Conservation (phyloP, 495 filamentous ascomycete genomes). For the Podospora fimiseda region DNA sequence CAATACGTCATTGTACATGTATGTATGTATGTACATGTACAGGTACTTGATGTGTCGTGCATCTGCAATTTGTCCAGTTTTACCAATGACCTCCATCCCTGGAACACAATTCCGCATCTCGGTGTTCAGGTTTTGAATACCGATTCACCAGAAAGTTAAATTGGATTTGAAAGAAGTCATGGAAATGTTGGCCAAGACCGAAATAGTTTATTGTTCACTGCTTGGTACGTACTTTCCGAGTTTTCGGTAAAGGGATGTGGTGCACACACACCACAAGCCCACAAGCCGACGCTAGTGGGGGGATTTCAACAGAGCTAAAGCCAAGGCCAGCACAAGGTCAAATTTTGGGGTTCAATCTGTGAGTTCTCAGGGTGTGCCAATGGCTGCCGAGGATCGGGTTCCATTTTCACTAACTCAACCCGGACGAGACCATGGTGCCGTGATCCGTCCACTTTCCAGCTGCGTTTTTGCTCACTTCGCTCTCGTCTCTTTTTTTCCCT, state of each 20-base stretch:
- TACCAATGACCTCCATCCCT: too few species aligned
- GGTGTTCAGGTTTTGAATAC: too few species aligned
- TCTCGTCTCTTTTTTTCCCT: not conserved
- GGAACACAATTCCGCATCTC: too few species aligned
- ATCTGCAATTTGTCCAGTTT: conserved; percentile 2
- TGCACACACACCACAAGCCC: too few species aligned
- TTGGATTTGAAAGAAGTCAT: not conserved
- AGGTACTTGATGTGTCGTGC: conserved; percentile 2
- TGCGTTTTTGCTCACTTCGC: not conserved
- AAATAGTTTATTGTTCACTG: too few species aligned
- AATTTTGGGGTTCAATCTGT: not conserved
- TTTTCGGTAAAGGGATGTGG: not conserved
- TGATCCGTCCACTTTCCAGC: conserved; percentile 1
- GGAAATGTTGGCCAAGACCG: not conserved
- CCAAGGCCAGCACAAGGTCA: not conserved
- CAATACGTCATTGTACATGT: conserved; percentile 9
- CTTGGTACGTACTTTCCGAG: not conserved
- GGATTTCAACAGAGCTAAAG: not conserved
- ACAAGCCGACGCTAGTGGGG: not conserved
- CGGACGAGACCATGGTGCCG: not conserved
- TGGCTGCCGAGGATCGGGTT: not conserved
- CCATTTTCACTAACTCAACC: not conserved
- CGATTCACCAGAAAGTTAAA: too few species aligned
- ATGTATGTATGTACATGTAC: too few species aligned
- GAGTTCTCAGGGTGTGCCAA: too few species aligned